A percentile compares a stretch with the other conserved stretches of the same genome.
phyloP scores from a whole-genome alignment of 768 basidiomycete genomes.

The Ramaria sp. region DNA sequence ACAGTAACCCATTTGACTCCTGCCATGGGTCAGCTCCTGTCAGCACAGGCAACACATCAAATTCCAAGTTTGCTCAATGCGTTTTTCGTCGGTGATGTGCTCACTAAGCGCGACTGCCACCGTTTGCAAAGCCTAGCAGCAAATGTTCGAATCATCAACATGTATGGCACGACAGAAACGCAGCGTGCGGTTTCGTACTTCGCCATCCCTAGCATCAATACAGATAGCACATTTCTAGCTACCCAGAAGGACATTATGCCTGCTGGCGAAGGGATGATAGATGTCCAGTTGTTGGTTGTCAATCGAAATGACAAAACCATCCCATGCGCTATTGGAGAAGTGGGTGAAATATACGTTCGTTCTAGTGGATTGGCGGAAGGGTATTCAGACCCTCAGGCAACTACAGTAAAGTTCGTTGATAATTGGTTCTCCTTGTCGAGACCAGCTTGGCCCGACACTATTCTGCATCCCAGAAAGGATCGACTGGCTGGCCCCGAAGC shows the following conservation, averaged over 20 bases:
- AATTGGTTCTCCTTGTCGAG: constrained; percentile 75
- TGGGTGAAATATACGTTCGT: constrained; percentile 97
- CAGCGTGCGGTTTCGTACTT: constrained; percentile 99
- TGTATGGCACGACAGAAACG: constrained; percentile 99
- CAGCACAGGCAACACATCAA: constrained; percentile 70
- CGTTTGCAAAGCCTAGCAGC: constrained; percentile 86
- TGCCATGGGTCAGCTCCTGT: constrained; percentile 97
- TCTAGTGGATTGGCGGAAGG: constrained; percentile 94
- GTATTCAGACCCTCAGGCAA: constrained; percentile 76
- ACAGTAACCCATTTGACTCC: constrained; percentile 98
- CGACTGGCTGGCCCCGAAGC: constrained; percentile 57
- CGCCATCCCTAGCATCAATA: constrained; percentile 72
- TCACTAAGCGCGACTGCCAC: constrained; percentile 95
- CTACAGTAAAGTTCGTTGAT: constrained; percentile 80
- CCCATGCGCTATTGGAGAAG: constrained; percentile 89
- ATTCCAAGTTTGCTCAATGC: constrained; percentile 83
- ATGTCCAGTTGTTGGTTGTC: constrained; percentile 94
- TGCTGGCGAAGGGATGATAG: constrained; percentile 94
- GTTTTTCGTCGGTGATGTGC: constrained; percentile 98
- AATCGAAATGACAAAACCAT: constrained; percentile 79
- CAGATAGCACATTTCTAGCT: constrained; percentile 82
- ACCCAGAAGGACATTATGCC: constrained; percentile 98
- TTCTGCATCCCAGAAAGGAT: constrained; percentile 45
- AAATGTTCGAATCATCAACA: constrained; percentile 94
- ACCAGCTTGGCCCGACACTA: constrained; percentile 53